These are phyloP conservation scores for Termitomyces sp. DNA, from an alignment of 768 basidiomycete genomes.

Conservation along the genomic window DNA sequence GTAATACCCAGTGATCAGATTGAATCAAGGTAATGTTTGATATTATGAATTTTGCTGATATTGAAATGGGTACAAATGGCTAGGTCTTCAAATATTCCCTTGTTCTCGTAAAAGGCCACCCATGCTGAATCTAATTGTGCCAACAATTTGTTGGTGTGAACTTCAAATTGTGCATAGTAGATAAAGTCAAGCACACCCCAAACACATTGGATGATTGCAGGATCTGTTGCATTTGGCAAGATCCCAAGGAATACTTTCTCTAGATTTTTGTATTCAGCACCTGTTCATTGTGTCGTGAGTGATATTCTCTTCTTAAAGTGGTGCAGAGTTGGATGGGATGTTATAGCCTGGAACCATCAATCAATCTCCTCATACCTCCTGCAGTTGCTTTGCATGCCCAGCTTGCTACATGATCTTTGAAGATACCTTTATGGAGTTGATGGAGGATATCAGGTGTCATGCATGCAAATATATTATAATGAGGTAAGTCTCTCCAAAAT, in stretches of 20 bases:
- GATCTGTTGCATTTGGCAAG: slow-evolving; percentile 22
- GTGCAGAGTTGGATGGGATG: too few species aligned
- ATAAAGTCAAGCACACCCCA: too few species aligned
- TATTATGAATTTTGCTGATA: too few species aligned
- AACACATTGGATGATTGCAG: slow-evolving; percentile 28
- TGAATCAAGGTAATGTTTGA: slow-evolving; percentile 25
- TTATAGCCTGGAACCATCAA: too few species aligned
- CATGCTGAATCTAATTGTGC: slow-evolving; percentile 19
- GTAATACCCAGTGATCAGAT: slow-evolving; percentile 25
- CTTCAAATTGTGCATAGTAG: too few species aligned
- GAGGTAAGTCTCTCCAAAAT: too few species aligned
- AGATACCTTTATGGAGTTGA: slow-evolving; percentile 44
- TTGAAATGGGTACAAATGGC: slow-evolving; percentile 27
- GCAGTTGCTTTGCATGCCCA: too few species aligned
- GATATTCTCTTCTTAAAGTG: too few species aligned
- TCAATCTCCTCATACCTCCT: too few species aligned
- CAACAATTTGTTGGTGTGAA: slow-evolving; percentile 25
- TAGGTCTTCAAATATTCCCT: slow-evolving; percentile 24
- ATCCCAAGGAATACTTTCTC: slow-evolving; percentile 27
- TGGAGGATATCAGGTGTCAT: slow-evolving; percentile 39
- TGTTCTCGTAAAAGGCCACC: slow-evolving; percentile 27
- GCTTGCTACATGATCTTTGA: slow-evolving; percentile 49
- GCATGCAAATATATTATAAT: too few species aligned
- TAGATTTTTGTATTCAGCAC: slow-evolving; percentile 38
- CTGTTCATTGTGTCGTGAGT: slow-evolving; percentile 37